Base-by-base conservation (phyloP, 345 rosid genomes). In the Isatis tinctoria region DNA sequence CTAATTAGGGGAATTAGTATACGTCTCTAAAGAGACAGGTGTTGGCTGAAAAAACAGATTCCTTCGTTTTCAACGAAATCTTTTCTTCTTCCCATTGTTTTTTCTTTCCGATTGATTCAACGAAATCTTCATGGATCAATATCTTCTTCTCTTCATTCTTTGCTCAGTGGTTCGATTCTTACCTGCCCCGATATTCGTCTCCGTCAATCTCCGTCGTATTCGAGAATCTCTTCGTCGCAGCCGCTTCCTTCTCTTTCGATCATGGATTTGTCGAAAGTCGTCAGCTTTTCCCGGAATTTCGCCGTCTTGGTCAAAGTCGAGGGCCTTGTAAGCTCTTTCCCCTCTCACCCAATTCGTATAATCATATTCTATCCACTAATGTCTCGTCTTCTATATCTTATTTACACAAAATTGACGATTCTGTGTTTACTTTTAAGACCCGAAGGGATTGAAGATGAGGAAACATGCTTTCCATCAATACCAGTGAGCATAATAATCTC, bases 401-500 rank as follows among this genome's bases (percentile, higher is more conserved):
- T 16, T 7, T 4, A 6, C 1, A 2, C 24, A 10, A 48, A 48
- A 13, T 65, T 20, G 24, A 49, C 67, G 65, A 32, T 53, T 32
- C 16, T 36, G 13, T 13, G 7, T 5, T 58, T 53, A 12, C 49
- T 32, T 72, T 8, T 26, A 92, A 97, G 99, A 95, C 45, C 99
- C 97, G 0, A 92, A 88, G 79, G 90, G 99, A 45, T 39, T 90
- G 69, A 92, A 95, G 91, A 90, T 95, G 99, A 81, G 93, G 69
- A 85, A 83, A 18, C 97, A 90, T 67, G 98, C 98, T 62, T 94
- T 94, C 66, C 97, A 92, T 62, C 96, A 84, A 51, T 90, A 85
- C 79, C 78, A 79, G 97, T 95, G 67, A 83, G 93, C 82, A 76
- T 54, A 43, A 24, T 6, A 2, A 61, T 60, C 49, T 24, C 3